Base-by-base conservation (phyloP, 1,284 basidiomycete genomes). In the Spongispora temasekensis region DNA sequence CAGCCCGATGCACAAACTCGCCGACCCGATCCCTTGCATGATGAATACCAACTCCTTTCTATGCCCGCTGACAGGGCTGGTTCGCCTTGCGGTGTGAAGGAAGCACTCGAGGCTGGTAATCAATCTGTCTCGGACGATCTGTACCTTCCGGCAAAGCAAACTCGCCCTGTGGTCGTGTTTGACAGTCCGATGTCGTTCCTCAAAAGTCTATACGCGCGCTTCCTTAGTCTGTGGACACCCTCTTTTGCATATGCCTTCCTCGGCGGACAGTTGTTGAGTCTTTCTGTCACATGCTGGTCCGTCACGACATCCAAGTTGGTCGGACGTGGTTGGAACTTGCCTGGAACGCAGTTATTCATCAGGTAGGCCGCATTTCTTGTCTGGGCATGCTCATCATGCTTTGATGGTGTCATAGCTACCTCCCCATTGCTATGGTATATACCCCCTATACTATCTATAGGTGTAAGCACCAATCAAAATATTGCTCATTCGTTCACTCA, bases 391-490 rank as follows among this genome's bases (percentile, higher is more conserved):
- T 7, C 21, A 40, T 60, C 35, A 61, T 42, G 30, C 55, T 55
- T 21, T 40, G 48, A 46, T 59, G 53, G 9, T 42, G n/a, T 35
- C 5, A 37, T 46, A 93, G 91, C 58, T 94, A 95, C 77, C 84
- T 92, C 69, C 79, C 86, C n/a, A 68, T 93, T 48, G 91, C 88
- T 75, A 61, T 81, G 12, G 79, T 88, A 56, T 94, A 90, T 70
- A 93, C 92, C 17, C 90, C 92, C 0, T 93, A 92, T 78, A 95
- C 92, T 17, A 90, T 94, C 59, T 90, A 92, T 73, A 79, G 82
- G 73, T 92, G 87, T 90, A 64, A 65, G 84, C 57, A 2, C 8
- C 2, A 3, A 21, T 58, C 9, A 31, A n/a, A 13, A 15, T 2
- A 5, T 13, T 3, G 3, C 10, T 25, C 10, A 1, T 27, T 48